Evolutionary conservation across 441 rosid genomes (phyloP).

Genomic region (Euphorbia schlechtendalii): DNA sequence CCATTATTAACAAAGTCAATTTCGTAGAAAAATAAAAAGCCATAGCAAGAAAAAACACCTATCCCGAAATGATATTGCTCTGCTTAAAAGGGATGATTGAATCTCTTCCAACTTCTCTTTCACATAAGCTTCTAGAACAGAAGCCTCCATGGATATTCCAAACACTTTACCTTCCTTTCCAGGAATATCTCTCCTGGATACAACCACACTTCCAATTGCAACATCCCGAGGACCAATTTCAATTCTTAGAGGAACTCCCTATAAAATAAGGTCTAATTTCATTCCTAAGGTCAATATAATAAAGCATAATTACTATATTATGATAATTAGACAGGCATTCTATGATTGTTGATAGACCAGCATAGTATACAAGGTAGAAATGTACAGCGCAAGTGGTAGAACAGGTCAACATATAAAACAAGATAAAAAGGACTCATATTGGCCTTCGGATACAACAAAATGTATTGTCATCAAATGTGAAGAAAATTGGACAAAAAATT

Average conservation of each 20-base stretch:
- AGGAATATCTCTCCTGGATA: constrained; percentile 86
- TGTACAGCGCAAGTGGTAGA: not conserved
- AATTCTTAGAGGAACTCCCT: constrained; percentile 85
- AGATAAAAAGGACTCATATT: not conserved
- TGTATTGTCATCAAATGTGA: constrained; percentile 35
- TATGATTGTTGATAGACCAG: not conserved
- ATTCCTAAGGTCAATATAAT: not conserved
- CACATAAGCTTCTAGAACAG: constrained; percentile 57
- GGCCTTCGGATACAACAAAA: not conserved
- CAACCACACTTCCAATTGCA: constrained; percentile 65
- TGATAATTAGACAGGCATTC: not conserved
- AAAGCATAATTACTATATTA: not conserved
- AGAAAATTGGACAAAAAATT: constrained; percentile 41
- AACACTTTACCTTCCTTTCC: constrained; percentile 90
- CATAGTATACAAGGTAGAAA: not conserved
- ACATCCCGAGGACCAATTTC: constrained; percentile 97
- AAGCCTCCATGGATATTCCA: constrained; percentile 85
- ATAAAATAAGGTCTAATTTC: constrained; percentile 12
- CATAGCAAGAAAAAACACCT: constrained; percentile 40
- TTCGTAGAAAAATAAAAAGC: not conserved
- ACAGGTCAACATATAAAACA: not conserved
- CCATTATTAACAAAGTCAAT: constrained; percentile 3
- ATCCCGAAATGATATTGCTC: constrained; percentile 60
- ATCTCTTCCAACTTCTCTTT: constrained; percentile 87
- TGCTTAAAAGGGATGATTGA: constrained; percentile 68